phyloP scores from a whole-genome alignment of 2,329 filamentous ascomycete species.

The Pseudogymnoascus sp. region DNA sequence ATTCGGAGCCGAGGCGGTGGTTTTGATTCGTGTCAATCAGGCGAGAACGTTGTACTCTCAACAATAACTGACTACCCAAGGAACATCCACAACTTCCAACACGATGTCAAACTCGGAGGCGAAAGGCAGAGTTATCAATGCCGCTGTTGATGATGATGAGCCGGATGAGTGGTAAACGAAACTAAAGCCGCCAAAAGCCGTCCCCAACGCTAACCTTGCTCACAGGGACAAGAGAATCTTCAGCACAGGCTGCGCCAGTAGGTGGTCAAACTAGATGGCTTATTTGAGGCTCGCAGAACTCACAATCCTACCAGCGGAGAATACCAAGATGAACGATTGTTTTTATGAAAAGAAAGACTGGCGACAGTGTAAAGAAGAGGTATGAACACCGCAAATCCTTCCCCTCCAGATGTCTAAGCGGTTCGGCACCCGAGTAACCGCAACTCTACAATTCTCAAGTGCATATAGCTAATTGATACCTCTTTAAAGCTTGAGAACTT shows the following conservation, averaged over 20 bases:
- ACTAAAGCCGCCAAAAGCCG: constrained; percentile 13
- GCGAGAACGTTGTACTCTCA: constrained; percentile 9
- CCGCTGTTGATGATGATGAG: constrained; percentile 66
- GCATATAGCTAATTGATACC: constrained; percentile 13
- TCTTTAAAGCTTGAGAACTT: constrained; percentile 74
- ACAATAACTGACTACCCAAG: constrained; percentile 15
- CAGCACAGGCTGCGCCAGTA: constrained; percentile 89
- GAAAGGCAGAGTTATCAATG: constrained; percentile 23
- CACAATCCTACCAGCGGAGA: constrained; percentile 56
- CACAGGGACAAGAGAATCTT: constrained; percentile 93
- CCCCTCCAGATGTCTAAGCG: constrained; percentile 18
- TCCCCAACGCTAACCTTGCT: constrained; percentile 17
- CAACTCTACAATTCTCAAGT: background rate
- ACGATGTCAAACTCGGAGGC: constrained; percentile 26
- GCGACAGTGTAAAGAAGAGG: constrained; percentile 80
- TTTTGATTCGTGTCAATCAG: background rate
- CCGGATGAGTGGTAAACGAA: constrained; percentile 81
- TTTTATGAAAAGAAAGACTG: constrained; percentile 96
- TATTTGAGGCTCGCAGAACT: background rate
- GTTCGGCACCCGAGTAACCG: background rate
- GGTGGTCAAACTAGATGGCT: constrained; percentile 19
- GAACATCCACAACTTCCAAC: constrained; percentile 5
- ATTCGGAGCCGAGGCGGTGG: background rate
- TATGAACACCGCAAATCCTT: constrained; percentile 38
- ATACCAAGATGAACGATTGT: constrained; percentile 85